Evolutionary conservation across 2,329 filamentous ascomycete genomes (phyloP).

Genomic region (Biscogniauxia marginata): DNA sequence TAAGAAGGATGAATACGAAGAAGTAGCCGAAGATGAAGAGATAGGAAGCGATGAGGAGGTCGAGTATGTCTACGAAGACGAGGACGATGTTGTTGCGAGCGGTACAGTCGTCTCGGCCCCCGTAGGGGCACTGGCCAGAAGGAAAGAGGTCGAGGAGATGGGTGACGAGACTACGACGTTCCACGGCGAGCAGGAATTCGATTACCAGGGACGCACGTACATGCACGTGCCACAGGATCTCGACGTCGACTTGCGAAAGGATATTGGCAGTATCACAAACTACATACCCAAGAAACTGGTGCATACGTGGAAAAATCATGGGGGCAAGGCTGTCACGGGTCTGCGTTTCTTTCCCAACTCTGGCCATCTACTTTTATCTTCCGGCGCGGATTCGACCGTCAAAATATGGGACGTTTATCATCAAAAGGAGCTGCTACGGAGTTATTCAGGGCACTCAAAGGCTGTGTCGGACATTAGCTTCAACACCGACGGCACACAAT

Average conservation of each 20-base stretch:
- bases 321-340: slow-evolving; percentile 79
- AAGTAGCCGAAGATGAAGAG: slow-evolving; percentile 71
- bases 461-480: slow-evolving; percentile 88
- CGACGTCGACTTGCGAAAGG: slow-evolving; percentile 81
- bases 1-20: slow-evolving; percentile 68
- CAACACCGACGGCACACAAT: slow-evolving; percentile 76
- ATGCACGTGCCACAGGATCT: slow-evolving; percentile 96
- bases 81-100: slow-evolving; percentile 62
- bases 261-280: slow-evolving; percentile 77
- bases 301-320: slow-evolving; percentile 82
- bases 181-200: slow-evolving; percentile 77
- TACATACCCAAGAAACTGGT: slow-evolving; percentile 93
- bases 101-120: slow-evolving; percentile 61
- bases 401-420: slow-evolving; percentile 97
- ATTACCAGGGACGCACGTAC: slow-evolving; percentile 94
- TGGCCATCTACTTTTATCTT: slow-evolving; percentile 84
- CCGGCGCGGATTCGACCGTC: slow-evolving; percentile 85
- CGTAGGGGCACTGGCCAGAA: slow-evolving; percentile 49
- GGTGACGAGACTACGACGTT: slow-evolving; percentile 83
- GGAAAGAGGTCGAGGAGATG: slow-evolving; percentile 58
- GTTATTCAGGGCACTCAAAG: slow-evolving; percentile 89
- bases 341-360: slow-evolving; percentile 86
- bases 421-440: slow-evolving; percentile 80
- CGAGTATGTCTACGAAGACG: slow-evolving; percentile 74
- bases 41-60: slow-evolving; percentile 78